Conservation (phyloP, 768 basidiomycete genomes). For the Coprinellus micaceus region DNA sequence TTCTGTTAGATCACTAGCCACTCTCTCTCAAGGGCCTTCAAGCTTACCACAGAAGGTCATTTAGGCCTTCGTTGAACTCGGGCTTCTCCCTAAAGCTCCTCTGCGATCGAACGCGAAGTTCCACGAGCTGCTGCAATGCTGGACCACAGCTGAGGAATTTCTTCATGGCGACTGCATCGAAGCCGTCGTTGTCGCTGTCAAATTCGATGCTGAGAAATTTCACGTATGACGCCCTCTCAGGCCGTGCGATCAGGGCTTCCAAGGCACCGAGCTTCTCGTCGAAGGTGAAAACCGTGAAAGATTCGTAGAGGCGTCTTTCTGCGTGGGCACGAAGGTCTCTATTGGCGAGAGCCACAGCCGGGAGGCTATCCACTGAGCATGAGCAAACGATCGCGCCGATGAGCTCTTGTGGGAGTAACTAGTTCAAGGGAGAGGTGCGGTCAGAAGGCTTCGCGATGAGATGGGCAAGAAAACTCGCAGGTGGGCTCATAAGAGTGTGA, state of each 20-base stretch:
- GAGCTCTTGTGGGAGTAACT: background rate
- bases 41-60: too few species aligned
- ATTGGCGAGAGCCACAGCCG: background rate
- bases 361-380: background rate
- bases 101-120: background rate
- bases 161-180: background rate
- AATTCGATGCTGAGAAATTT: background rate
- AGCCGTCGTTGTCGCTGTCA: background rate
- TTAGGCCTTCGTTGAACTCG: too few species aligned
- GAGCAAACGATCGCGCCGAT: background rate
- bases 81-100: too few species aligned
- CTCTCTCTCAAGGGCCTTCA: too few species aligned
- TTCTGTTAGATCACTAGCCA: too few species aligned
- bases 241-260: background rate
- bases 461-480: too few species aligned
- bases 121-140: background rate
- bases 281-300: background rate
- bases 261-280: background rate
- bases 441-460: too few species aligned
- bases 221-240: background rate
- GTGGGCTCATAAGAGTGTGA: too few species aligned
- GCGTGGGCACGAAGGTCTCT: background rate
- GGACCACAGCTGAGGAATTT: background rate
- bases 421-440: too few species aligned
- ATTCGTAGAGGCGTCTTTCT: background rate